These are phyloP conservation scores for Iris pallida DNA, from an alignment of 116 monocot species.

Conservation along the genomic window DNA sequence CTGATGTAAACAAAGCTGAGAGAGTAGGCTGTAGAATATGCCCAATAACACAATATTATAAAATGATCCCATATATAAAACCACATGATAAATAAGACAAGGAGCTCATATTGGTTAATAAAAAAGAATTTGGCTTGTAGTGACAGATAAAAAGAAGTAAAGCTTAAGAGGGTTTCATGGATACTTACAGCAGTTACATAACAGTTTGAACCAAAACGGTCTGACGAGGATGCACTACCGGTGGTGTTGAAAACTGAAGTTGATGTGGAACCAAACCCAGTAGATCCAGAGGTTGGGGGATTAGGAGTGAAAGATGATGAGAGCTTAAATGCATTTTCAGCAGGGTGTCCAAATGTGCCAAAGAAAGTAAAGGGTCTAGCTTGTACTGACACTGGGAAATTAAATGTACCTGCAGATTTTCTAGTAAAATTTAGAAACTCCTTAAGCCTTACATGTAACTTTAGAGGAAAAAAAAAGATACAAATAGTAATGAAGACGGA, in stretches of 20 bases:
- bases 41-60: too few relatives aligned
- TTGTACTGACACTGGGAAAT: slow-evolving; percentile 33
- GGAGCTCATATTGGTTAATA: too few relatives aligned
- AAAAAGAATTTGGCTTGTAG: too few relatives aligned
- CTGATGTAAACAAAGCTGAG: slow-evolving; percentile 49
- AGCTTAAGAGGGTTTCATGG: too few relatives aligned
- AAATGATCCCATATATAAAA: too few relatives aligned
- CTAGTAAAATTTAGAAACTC: slow-evolving; percentile 47
- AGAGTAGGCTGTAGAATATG: slow-evolving; percentile 37
- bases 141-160: neutral
- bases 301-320: slow-evolving; percentile 61
- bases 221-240: slow-evolving; percentile 52
- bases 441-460: neutral
- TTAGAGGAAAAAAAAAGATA: neutral
- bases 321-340: slow-evolving; percentile 45
- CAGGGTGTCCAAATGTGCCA: slow-evolving; percentile 45
- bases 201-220: slow-evolving; percentile 60
- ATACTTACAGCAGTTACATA: neutral
- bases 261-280: slow-evolving; percentile 51
- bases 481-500: too few relatives aligned
- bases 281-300: slow-evolving; percentile 47
- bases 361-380: slow-evolving; percentile 33
- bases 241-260: slow-evolving; percentile 47
- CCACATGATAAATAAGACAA: too few relatives aligned
- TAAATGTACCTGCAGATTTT: slow-evolving; percentile 37